Evolutionary conservation across 768 basidiomycete genomes (phyloP).

Genomic region (Neoboletus brunneissimus): DNA sequence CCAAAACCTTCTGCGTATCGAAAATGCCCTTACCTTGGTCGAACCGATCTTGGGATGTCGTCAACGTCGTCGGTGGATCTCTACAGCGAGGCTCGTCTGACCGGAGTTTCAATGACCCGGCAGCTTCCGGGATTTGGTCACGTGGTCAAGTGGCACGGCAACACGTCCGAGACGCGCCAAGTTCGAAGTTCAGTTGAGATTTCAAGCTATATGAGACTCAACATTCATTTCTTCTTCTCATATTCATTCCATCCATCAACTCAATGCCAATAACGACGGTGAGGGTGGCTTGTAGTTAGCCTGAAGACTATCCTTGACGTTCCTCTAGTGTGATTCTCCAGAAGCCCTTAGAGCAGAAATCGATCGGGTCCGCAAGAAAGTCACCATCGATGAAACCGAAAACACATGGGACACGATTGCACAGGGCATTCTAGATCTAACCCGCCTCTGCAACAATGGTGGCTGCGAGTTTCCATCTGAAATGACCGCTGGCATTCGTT

Average conservation of each 20-base stretch:
- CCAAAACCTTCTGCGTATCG: not conserved
- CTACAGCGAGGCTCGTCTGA: not conserved
- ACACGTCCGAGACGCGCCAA: constrained; percentile 22
- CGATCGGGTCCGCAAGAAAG: constrained; percentile 39
- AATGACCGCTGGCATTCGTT: constrained; percentile 49
- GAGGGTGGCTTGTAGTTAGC: not conserved
- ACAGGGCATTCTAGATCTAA: constrained; percentile 45
- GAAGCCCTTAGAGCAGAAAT: constrained; percentile 38
- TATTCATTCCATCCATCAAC: not conserved
- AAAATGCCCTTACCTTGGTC: constrained; percentile 28
- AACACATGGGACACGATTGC: constrained; percentile 76
- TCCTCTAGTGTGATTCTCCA: constrained; percentile 32
- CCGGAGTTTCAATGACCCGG: constrained; percentile 27
- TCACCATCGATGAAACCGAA: constrained; percentile 62
- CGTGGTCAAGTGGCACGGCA: constrained; percentile 20
- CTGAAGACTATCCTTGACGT: not conserved
- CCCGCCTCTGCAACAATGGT: constrained; percentile 48
- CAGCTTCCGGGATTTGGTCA: constrained; percentile 24
- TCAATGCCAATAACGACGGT: constrained; percentile 34
- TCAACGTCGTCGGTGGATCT: constrained; percentile 12
- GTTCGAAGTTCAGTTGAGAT: constrained; percentile 5
- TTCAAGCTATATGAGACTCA: constrained; percentile 17
- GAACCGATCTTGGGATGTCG: constrained; percentile 17
- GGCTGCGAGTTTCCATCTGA: constrained; percentile 51
- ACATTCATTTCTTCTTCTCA: not conserved